Conservation (phyloP, 352 stramenopile genomes). For the Phytophthora megakarya region DNA sequence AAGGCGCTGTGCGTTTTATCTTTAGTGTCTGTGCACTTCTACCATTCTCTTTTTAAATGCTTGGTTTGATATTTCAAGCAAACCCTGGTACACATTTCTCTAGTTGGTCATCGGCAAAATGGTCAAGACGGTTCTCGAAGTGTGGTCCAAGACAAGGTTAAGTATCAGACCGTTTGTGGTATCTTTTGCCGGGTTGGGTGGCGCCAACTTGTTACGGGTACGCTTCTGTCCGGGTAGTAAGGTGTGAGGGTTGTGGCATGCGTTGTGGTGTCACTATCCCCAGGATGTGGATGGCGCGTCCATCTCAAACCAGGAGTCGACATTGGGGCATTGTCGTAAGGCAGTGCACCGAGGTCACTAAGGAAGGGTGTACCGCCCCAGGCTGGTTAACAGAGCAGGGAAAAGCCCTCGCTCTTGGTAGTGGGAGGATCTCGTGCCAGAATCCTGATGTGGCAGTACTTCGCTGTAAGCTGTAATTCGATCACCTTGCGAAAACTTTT, state of each 20-base stretch:
- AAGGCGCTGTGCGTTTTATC: no score
- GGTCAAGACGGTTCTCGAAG: no score
- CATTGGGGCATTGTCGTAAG: conserved; percentile 46
- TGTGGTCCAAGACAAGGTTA: no score
- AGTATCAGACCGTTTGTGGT: no score
- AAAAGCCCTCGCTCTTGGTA: conserved; percentile 64
- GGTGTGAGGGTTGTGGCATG: conserved; percentile 44
- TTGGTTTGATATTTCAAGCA: no score
- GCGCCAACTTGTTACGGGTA: conserved; percentile 13
- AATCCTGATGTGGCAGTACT: conserved; percentile 39
- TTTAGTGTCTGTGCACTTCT: no score
- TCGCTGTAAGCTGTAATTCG: conserved; percentile 34
- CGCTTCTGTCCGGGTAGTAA: conserved; percentile 50
- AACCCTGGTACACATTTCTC: no score
- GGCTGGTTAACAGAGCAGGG: conserved; percentile 62
- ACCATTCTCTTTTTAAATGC: no score
- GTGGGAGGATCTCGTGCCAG: conserved; percentile 57
- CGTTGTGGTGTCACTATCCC: conserved; percentile 32
- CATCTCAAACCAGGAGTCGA: conserved; percentile 61
- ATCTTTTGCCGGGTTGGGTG: no score
- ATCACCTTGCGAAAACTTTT: conserved; percentile 33
- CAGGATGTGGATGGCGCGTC: conserved; percentile 50
- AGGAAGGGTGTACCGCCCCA: conserved; percentile 56
- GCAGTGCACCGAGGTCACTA: conserved; percentile 44
- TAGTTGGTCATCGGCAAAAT: no score